Percentiles rank a stretch among this genome's conserved stretches.
phyloP scores from a whole-genome alignment of 2,329 filamentous ascomycete genomes.

The Byssoonygena ceratinophila region DNA sequence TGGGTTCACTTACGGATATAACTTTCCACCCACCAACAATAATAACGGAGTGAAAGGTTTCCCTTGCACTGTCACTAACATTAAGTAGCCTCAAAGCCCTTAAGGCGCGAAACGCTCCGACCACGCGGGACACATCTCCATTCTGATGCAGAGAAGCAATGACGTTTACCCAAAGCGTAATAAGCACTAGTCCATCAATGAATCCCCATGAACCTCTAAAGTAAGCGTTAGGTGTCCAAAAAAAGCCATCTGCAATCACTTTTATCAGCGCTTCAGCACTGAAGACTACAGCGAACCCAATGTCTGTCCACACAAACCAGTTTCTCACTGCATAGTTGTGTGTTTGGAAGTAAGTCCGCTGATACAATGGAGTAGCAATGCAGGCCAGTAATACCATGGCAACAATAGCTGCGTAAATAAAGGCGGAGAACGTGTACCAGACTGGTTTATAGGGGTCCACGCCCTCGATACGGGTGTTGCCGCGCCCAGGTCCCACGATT shows the following conservation, averaged over 20 bases:
- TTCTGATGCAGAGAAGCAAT: slow-evolving; percentile 70
- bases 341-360: slow-evolving; percentile 67
- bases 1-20: slow-evolving; percentile 53
- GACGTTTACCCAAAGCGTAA: slow-evolving; percentile 94
- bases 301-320: slow-evolving; percentile 93
- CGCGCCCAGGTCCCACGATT: slow-evolving; percentile 83
- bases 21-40: slow-evolving; percentile 92
- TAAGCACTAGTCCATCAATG: slow-evolving; percentile 80
- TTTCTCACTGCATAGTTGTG: slow-evolving; percentile 54
- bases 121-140: slow-evolving; percentile 73
- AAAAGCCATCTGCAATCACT: slow-evolving; percentile 84
- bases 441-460: slow-evolving; percentile 76
- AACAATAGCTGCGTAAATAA: slow-evolving; percentile 88
- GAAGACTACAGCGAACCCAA: slow-evolving; percentile 81
- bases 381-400: slow-evolving; percentile 97
- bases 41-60: slow-evolving; percentile 95
- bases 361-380: slow-evolving; percentile 86
- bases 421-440: slow-evolving; percentile 88
- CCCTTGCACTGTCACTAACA: slow-evolving; percentile 85
- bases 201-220: slow-evolving; percentile 94
- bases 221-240: slow-evolving; percentile 96
- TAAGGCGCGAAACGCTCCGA: slow-evolving; percentile 94
- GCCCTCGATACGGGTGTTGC: slow-evolving; percentile 76
- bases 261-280: slow-evolving; percentile 80
- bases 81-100: slow-evolving; percentile 85